Percentiles rank a stretch among this genome's conserved stretches.
phyloP scores from a whole-genome alignment of 2,329 filamentous ascomycete genomes.

The Aspergillus texensis region DNA sequence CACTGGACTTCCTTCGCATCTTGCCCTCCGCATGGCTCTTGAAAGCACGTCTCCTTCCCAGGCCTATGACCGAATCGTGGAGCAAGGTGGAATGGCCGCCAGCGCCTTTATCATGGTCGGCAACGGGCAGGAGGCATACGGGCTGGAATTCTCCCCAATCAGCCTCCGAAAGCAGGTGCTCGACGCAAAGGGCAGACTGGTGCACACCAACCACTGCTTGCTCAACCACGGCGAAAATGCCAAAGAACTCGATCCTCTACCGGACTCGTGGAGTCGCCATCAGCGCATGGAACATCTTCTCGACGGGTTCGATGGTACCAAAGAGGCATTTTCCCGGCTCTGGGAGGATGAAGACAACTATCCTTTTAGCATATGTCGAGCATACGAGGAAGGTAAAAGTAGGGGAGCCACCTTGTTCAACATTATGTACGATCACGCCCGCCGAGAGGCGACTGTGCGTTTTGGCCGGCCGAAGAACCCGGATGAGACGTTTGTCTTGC shows the following conservation, averaged over 20 bases:
- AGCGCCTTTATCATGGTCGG: slow-evolving; percentile 59
- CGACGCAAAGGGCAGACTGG: background rate
- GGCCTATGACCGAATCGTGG: slow-evolving; percentile 45
- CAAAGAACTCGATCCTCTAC: background rate
- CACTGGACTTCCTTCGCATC: slow-evolving; percentile 55
- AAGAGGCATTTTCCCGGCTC: background rate
- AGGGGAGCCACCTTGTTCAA: background rate
- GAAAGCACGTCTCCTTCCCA: slow-evolving; percentile 49
- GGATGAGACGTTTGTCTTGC: background rate
- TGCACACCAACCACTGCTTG: background rate
- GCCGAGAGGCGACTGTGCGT: background rate
- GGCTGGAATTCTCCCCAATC: slow-evolving; percentile 48
- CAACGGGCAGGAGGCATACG: slow-evolving; percentile 48
- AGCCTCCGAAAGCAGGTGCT: background rate
- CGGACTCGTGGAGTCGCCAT: background rate
- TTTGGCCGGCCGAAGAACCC: background rate
- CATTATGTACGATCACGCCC: background rate
- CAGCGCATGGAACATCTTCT: background rate
- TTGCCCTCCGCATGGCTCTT: slow-evolving; percentile 57
- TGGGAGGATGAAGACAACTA: background rate
- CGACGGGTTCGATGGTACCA: background rate
- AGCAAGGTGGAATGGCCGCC: slow-evolving; percentile 53
- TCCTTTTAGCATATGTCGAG: background rate
- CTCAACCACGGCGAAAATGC: background rate
- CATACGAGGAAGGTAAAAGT: background rate